phyloP scores from a whole-genome alignment of 2,329 filamentous ascomycete genomes.

The Tothia fuscella region DNA sequence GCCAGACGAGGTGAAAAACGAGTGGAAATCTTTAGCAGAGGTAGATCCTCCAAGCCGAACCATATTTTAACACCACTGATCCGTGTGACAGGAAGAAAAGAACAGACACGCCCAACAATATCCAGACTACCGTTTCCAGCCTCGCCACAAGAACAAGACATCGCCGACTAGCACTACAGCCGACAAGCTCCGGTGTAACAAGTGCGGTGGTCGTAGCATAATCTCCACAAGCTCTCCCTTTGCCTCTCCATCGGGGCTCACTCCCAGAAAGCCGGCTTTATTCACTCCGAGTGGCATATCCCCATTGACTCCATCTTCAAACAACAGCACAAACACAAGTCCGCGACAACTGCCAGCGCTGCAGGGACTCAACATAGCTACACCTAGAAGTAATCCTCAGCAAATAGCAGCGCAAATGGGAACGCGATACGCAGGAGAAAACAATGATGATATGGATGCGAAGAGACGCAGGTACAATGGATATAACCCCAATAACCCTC shows the following conservation, averaged over 20 bases:
- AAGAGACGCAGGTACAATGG: conserved; percentile 1
- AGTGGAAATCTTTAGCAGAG: conserved; percentile 84
- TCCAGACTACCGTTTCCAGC: conserved; percentile 89
- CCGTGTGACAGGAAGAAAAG: conserved; percentile 62
- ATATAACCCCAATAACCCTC: too few relatives aligned
- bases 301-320: too few relatives aligned
- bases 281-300: too few relatives aligned
- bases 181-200: conserved; percentile 47
- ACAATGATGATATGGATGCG: too few relatives aligned
- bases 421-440: too few relatives aligned
- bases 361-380: too few relatives aligned
- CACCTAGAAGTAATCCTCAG: too few relatives aligned
- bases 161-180: conserved; percentile 26
- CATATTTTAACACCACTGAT: not conserved
- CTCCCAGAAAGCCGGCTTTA: too few relatives aligned
- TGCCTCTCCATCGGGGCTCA: too few relatives aligned
- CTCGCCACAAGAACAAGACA: conserved; percentile 40
- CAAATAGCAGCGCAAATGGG: too few relatives aligned
- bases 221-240: conserved; percentile 49
- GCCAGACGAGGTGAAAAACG: conserved; percentile 58
- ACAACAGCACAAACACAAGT: too few relatives aligned
- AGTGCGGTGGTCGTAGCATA: conserved; percentile 59
- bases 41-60: conserved; percentile 31
- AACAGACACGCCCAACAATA: conserved; percentile 77
- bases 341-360: too few relatives aligned